phyloP scores from a whole-genome alignment of 73 alveolate genomes.

The Paramecium biaurelia region DNA sequence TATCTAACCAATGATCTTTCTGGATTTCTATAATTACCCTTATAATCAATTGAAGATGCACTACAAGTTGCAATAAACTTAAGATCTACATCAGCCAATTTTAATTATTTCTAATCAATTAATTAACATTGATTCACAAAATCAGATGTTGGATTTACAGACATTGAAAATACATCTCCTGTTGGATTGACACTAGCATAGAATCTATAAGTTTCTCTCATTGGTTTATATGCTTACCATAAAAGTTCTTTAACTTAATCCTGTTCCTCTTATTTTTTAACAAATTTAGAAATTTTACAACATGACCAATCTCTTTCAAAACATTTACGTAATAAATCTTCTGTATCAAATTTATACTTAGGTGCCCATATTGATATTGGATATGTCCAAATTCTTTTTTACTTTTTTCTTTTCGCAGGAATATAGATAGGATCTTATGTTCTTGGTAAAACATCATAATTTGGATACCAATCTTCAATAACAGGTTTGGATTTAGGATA shows the following conservation, averaged over 20 bases:
- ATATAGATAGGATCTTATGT: slow-evolving; percentile 59
- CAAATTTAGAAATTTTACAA: slow-evolving; percentile 48
- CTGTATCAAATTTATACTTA: slow-evolving; percentile 55
- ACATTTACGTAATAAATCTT: slow-evolving; percentile 49
- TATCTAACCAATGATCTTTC: slow-evolving; percentile 60
- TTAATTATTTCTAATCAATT: not conserved
- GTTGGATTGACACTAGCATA: slow-evolving; percentile 55
- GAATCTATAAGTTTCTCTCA: slow-evolving; percentile 57
- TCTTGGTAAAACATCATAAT: slow-evolving; percentile 54
- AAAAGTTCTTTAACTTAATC: slow-evolving; percentile 53
- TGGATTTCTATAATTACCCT: slow-evolving; percentile 56
- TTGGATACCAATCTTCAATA: slow-evolving; percentile 56
- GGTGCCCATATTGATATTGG: slow-evolving; percentile 63
- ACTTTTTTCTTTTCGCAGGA: slow-evolving; percentile 58
- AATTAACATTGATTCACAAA: slow-evolving; percentile 30
- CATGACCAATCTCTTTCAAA: slow-evolving; percentile 59
- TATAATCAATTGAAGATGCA: slow-evolving; percentile 37
- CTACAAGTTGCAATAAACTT: slow-evolving; percentile 57
- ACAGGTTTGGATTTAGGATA: slow-evolving; percentile 11
- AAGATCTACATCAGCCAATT: slow-evolving; percentile 54
- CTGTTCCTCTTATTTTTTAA: slow-evolving; percentile 56
- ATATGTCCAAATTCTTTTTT: slow-evolving; percentile 56
- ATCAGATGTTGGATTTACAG: slow-evolving; percentile 50
- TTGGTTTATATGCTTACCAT: slow-evolving; percentile 50
- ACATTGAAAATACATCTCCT: slow-evolving; percentile 60